A percentile compares a stretch with the other conserved stretches of the same genome.
phyloP scores from a whole-genome alignment of 2,329 filamentous ascomycete genomes.

The Elsinoe necatrix region DNA sequence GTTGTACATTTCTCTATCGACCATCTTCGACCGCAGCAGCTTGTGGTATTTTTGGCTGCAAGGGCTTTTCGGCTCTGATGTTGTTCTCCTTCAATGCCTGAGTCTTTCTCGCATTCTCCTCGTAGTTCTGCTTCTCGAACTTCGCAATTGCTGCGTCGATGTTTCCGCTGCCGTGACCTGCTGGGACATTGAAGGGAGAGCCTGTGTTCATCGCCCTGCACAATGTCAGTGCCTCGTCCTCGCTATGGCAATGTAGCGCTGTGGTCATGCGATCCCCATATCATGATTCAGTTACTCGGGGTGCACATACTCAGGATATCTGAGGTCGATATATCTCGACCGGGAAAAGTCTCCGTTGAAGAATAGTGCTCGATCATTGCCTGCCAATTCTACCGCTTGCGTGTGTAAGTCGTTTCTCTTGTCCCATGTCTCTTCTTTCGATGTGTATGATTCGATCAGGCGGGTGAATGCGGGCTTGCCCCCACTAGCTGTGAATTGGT shows the following conservation, averaged over 20 bases:
- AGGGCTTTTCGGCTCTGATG: slow-evolving; percentile 24
- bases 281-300: background rate
- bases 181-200: slow-evolving; percentile 55
- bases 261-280: background rate
- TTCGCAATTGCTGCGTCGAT: slow-evolving; percentile 52
- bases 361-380: slow-evolving; percentile 54
- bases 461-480: slow-evolving; percentile 37
- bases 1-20: background rate
- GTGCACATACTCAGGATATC: slow-evolving; percentile 54
- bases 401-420: slow-evolving; percentile 53
- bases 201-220: slow-evolving; percentile 53
- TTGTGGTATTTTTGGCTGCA: background rate
- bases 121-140: slow-evolving; percentile 51
- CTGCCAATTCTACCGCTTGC: slow-evolving; percentile 54
- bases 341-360: slow-evolving; percentile 37
- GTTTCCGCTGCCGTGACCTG: slow-evolving; percentile 50
- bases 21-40: background rate
- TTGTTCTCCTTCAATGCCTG: slow-evolving; percentile 33
- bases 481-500: slow-evolving; percentile 36
- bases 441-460: slow-evolving; percentile 50
- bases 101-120: slow-evolving; percentile 49
- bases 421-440: slow-evolving; percentile 46
- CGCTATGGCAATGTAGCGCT: too few relatives aligned
- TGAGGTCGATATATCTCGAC: slow-evolving; percentile 44
- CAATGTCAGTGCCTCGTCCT: background rate